Conservation (phyloP, 805 yeast species). For the Wickerhamiella shivajii region DNA sequence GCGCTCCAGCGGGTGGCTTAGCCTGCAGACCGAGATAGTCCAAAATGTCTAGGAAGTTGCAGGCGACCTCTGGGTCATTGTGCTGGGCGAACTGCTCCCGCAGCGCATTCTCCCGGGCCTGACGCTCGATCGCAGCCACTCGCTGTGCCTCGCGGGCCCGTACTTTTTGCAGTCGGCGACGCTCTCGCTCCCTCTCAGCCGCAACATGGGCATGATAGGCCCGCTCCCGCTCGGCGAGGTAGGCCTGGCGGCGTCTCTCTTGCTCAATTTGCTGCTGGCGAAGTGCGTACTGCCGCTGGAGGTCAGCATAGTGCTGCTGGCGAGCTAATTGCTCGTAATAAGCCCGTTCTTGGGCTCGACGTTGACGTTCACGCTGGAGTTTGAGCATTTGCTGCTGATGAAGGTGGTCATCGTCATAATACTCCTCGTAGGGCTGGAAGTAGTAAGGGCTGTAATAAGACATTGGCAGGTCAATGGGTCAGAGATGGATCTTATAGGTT, state of each 20-base stretch:
- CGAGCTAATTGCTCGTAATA: constrained; percentile 1
- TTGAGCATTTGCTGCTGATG: constrained; percentile 1
- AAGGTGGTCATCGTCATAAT: constrained; percentile 1
- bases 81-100: constrained; percentile 4
- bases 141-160: too few species aligned
- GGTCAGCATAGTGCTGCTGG: neutral
- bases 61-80: constrained; percentile 1
- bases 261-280: too few species aligned
- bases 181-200: neutral
- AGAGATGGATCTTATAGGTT: neutral
- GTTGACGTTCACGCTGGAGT: neutral
- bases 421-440: neutral
- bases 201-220: neutral
- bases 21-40: constrained; percentile 1
- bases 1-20: neutral
- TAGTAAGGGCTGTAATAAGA: too few species aligned
- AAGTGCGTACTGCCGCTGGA: neutral
- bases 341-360: constrained; percentile 1
- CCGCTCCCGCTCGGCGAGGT: neutral
- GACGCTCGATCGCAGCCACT: too few species aligned
- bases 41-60: neutral
- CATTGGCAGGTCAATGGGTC: too few species aligned
- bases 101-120: constrained; percentile 1
- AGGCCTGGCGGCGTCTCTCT: neutral
- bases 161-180: too few species aligned